A percentile compares a stretch with the other conserved stretches of the same genome.
Conservation (phyloP, 768 basidiomycete species). For the Termitomyces sp. region DNA sequence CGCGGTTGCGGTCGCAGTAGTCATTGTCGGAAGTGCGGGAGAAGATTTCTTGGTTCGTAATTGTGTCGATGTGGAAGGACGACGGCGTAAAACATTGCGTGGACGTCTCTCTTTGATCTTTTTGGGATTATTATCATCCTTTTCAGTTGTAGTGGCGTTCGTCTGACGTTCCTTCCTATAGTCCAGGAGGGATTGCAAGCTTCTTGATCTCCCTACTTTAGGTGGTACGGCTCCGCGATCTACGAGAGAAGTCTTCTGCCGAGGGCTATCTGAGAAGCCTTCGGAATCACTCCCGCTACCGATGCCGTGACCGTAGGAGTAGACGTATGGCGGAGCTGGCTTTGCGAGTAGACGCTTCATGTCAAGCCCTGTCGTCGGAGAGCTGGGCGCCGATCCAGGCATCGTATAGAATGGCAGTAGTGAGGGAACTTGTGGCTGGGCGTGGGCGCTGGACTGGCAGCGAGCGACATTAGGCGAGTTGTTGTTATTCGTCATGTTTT, state of each 20-base stretch:
- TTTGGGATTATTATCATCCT: not conserved
- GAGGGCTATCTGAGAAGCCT: not conserved
- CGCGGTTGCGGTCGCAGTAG: not conserved
- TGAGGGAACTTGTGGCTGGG: not conserved
- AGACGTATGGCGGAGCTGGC: constrained; percentile 15
- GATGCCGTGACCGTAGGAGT: not conserved
- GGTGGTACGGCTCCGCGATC: not conserved
- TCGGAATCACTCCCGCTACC: constrained; percentile 18
- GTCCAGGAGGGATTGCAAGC: not conserved
- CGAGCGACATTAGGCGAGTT: not conserved
- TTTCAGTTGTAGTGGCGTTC: not conserved
- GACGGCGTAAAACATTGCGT: constrained; percentile 10
- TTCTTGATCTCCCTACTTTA: not conserved
- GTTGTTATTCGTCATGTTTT: not conserved
- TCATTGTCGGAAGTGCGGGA: not conserved
- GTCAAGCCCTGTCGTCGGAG: constrained; percentile 3
- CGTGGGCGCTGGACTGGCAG: not conserved
- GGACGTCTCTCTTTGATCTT: constrained; percentile 4
- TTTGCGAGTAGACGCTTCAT: constrained; percentile 19
- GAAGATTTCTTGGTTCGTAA: not conserved
- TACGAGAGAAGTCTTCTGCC: not conserved
- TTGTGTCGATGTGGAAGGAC: constrained; percentile 2
- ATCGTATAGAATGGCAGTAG: not conserved
- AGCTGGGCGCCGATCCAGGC: not conserved
- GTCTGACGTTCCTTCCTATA: not conserved